Evolutionary conservation across 2,329 filamentous ascomycete species (phyloP).

Genomic region (Cordyceps farinosa): DNA sequence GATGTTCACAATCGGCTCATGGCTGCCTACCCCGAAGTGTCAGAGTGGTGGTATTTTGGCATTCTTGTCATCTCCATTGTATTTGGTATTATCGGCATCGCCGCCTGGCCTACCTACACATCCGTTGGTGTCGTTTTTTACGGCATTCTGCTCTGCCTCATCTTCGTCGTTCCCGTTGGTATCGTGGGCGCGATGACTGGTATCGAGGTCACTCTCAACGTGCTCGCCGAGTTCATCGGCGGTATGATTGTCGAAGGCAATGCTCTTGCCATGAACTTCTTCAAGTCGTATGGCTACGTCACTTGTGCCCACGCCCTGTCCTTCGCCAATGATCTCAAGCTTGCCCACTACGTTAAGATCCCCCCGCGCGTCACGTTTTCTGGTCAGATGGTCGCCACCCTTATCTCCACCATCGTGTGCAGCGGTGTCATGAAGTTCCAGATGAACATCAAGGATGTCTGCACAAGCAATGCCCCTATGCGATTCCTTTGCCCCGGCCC

Average conservation of each 20-base stretch:
- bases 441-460: conserved; percentile 35
- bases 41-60: conserved; percentile 42
- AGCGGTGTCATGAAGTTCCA: conserved; percentile 41
- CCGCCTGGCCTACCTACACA: conserved; percentile 41
- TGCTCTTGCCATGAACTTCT: conserved; percentile 34
- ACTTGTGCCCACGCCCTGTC: conserved; percentile 25
- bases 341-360: conserved; percentile 50
- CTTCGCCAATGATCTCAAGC: conserved; percentile 43
- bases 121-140: conserved; percentile 39
- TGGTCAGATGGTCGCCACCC: conserved; percentile 43
- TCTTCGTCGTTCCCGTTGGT: conserved; percentile 42
- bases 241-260: conserved; percentile 36
- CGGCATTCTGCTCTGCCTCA: conserved; percentile 36
- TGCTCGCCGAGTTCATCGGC: conserved; percentile 41
- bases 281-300: conserved; percentile 36
- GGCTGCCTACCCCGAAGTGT: conserved; percentile 32
- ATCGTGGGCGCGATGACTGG: conserved; percentile 44
- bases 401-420: conserved; percentile 45
- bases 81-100: conserved; percentile 36
- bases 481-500: conserved; percentile 36
- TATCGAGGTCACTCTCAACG: conserved; percentile 39
- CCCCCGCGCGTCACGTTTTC: conserved; percentile 45
- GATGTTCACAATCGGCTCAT: conserved; percentile 34
- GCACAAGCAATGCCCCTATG: conserved; percentile 34
- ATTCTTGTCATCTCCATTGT: conserved; percentile 33